A percentile compares a stretch with the other conserved stretches of the same genome.
Evolutionary conservation across 805 yeast genomes (phyloP).

Genomic region (Lipomyces oligophaga): DNA sequence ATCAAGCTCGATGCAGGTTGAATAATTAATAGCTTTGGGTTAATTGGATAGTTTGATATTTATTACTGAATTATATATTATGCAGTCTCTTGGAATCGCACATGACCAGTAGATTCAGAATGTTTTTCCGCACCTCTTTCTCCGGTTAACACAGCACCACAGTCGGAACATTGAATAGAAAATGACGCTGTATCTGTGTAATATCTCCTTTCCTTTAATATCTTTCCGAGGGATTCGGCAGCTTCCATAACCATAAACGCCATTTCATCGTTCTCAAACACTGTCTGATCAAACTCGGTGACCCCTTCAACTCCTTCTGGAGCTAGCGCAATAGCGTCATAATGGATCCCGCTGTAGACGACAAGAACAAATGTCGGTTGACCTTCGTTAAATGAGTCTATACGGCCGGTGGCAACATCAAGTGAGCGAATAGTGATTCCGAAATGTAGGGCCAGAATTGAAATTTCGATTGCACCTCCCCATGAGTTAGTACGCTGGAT

Average conservation of each 20-base stretch:
- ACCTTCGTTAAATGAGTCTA: conserved; percentile 54
- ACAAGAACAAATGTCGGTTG: conserved; percentile 48
- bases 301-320: conserved; percentile 32
- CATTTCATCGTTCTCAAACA: conserved; percentile 41
- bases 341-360: conserved; percentile 68
- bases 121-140: conserved; percentile 64
- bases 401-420: conserved; percentile 59
- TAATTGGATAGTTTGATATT: too few relatives aligned
- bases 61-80: too few relatives aligned
- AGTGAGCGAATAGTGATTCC: conserved; percentile 53
- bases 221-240: conserved; percentile 42
- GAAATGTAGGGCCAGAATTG: conserved; percentile 54
- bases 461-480: conserved; percentile 83
- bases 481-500: conserved; percentile 57
- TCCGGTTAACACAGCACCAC: conserved; percentile 52
- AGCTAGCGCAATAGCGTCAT: conserved; percentile 56
- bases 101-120: conserved; percentile 59
- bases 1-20: conserved; percentile 6
- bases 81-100: conserved; percentile 59
- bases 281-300: conserved; percentile 39
- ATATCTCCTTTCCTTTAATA: conserved; percentile 51
- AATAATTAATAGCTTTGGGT: neutral
- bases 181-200: conserved; percentile 63
- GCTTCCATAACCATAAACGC: conserved; percentile 41
- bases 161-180: conserved; percentile 53